Conservation (phyloP, 345 rosid genomes). For the Iberis pinnata region DNA sequence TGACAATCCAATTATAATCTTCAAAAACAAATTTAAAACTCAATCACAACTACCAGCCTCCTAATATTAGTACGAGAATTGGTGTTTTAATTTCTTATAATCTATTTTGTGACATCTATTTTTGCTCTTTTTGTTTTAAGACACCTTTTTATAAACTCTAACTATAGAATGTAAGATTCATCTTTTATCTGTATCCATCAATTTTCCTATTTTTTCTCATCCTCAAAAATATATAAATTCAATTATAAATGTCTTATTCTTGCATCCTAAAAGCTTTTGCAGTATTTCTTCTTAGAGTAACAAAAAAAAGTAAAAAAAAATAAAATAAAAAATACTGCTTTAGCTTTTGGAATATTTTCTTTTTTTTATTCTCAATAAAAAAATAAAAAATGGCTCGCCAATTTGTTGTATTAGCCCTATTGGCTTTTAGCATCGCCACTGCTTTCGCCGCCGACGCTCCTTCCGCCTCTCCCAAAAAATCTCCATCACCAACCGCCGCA, state of each 20-base stretch:
- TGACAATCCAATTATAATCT: no score
- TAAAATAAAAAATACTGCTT: slow-evolving; percentile 17
- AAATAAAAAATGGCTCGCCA: slow-evolving; percentile 29
- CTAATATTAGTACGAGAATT: no score
- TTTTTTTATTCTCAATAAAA: slow-evolving; percentile 16
- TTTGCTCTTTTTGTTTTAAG: not conserved
- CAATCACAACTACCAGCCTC: no score
- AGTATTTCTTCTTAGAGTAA: slow-evolving; percentile 3
- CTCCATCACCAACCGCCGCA: slow-evolving; percentile 24
- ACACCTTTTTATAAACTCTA: slow-evolving; percentile 7
- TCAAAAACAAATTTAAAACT: no score
- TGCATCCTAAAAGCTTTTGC: slow-evolving; percentile 26
- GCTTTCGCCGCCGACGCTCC: slow-evolving; percentile 37
- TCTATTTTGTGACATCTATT: not conserved
- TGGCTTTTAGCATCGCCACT: slow-evolving; percentile 25
- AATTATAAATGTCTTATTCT: not conserved
- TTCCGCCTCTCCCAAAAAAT: slow-evolving; percentile 25
- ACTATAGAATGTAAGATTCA: slow-evolving; percentile 2
- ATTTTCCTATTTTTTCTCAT: slow-evolving; percentile 16
- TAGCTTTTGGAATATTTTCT: slow-evolving; percentile 20
- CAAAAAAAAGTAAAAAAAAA: not conserved
- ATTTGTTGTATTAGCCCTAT: slow-evolving; percentile 19
- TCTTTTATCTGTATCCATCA: slow-evolving; percentile 18
- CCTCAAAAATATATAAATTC: slow-evolving; percentile 19
- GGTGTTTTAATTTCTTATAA: no score